phyloP scores from a whole-genome alignment of 1,284 basidiomycete species.

The Pascua guehoae region DNA sequence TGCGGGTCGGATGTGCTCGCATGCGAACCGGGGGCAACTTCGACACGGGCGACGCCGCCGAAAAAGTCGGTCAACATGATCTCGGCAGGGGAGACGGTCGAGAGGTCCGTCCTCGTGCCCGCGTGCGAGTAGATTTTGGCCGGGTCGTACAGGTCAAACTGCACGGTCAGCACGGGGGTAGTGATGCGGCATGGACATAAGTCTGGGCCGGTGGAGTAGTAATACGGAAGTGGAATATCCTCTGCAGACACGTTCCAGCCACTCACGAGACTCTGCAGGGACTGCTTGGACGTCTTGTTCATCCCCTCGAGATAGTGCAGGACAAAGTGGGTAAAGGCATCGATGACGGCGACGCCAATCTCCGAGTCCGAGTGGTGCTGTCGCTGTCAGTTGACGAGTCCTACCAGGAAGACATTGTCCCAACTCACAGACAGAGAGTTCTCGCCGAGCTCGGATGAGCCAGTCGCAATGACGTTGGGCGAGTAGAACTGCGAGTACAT shows the following conservation, averaged over 20 bases:
- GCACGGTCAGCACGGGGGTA: background rate
- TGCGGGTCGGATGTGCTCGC: background rate
- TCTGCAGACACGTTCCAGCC: background rate
- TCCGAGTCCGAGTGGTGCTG: constrained; percentile 90
- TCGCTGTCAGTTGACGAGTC: background rate
- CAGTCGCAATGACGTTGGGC: constrained; percentile 91
- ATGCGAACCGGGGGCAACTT: constrained; percentile 44
- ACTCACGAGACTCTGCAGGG: constrained; percentile 79
- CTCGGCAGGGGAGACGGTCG: constrained; percentile 58
- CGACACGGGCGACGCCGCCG: constrained; percentile 82
- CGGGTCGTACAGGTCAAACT: constrained; percentile 79
- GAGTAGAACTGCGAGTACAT: constrained; percentile 94
- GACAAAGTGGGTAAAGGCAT: constrained; percentile 88
- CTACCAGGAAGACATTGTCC: constrained; percentile 1
- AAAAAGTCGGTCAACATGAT: constrained; percentile 92
- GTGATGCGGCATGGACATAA: too few relatives aligned
- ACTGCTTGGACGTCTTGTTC: constrained; percentile 79
- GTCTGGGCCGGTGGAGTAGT: too few relatives aligned
- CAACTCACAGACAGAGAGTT: constrained; percentile 84
- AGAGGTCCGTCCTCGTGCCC: constrained; percentile 79
- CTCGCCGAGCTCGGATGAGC: constrained; percentile 80
- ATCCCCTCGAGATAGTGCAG: constrained; percentile 87
- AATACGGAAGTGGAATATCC: too few relatives aligned
- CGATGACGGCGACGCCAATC: constrained; percentile 92
- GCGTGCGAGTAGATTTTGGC: constrained; percentile 75